Evolutionary conservation across 768 basidiomycete genomes (phyloP), one percentile per base, ranked within the genome.

Genomic region (Tulasnella sp.): DNA sequence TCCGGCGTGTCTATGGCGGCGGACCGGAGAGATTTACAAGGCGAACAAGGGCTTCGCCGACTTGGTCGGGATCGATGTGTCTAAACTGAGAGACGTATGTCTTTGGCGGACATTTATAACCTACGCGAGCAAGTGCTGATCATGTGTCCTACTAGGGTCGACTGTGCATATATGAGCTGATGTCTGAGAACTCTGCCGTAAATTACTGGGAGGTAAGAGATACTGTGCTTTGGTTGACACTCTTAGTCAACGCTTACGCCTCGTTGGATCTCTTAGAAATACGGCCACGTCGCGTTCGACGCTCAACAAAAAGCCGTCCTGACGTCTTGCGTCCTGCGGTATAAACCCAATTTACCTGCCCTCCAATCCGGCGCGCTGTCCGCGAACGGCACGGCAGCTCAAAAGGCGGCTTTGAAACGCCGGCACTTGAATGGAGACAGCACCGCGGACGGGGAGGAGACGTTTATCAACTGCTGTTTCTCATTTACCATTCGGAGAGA

Each of bases 1-100:
- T 3, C 96, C 96, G 0, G 95, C 95, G 0, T 99, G 96, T 76
- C 85, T 98, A 6, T 98, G 96, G 96, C 85, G 95, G 34, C 84
- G 96, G 64, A 99, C 96, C 2, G 96, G 96, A 39, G 95, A 98
- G 82, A 98, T 98, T 75, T 98, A 98, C 84, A 98, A 98, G 80
- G 95, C 91, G 59, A 99, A 99, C 78, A 87, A 93, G 71, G 95
- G 96, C 81, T 98, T 99, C 79, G 89, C 94, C 6, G 92, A 94
- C 77, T 83, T 98, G 8, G 86, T 97, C 37, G 90, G 95, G 26
- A 84, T 97, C 36, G 92, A 94, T 72, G 90, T 92, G 42, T 88
- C 88, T 74, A 89, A 91, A 86, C 85, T 96, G 81, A 88, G 91
- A n/a, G 94, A 94, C 73, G 90, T 90, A 76, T 76, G 87, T 81